Percentiles rank a stretch among this genome's conserved stretches.
Evolutionary conservation across 768 basidiomycete species (phyloP).

Genomic region (Chalciporus sphaerocephalus): DNA sequence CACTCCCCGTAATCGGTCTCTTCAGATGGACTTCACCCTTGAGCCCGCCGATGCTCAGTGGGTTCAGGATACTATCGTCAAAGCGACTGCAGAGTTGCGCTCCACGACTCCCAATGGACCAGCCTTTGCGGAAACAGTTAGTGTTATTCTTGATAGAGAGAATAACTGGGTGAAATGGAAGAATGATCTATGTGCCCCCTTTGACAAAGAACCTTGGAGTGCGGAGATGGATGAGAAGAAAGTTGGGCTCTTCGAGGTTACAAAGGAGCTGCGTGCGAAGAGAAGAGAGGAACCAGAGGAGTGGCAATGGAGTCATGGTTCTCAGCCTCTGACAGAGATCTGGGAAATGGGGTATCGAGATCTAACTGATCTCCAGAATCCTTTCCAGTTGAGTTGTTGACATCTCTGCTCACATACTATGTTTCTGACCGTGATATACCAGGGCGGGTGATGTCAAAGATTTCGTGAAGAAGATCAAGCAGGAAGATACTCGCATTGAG

Average conservation of each 20-base stretch:
- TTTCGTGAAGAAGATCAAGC: constrained; percentile 66
- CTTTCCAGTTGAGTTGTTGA: constrained; percentile 55
- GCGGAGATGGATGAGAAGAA: constrained; percentile 44
- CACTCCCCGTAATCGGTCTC: constrained; percentile 65
- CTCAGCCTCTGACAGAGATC: constrained; percentile 69
- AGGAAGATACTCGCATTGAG: constrained; percentile 60
- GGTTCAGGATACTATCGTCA: constrained; percentile 66
- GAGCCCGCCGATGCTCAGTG: constrained; percentile 65
- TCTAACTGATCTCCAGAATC: constrained; percentile 55
- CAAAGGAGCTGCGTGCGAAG: constrained; percentile 44
- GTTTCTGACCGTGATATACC: constrained; percentile 4
- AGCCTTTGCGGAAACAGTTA: constrained; percentile 70
- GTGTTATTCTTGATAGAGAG: constrained; percentile 71
- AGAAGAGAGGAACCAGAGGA: constrained; percentile 56
- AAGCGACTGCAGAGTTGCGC: constrained; percentile 52
- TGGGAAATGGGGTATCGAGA: constrained; percentile 80
- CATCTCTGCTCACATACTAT: neutral
- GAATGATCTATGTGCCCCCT: constrained; percentile 72
- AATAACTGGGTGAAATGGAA: constrained; percentile 92
- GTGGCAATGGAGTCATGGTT: constrained; percentile 65
- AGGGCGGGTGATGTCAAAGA: constrained; percentile 74
- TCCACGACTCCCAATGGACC: constrained; percentile 77
- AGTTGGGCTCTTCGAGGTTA: constrained; percentile 61
- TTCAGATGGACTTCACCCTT: constrained; percentile 81
- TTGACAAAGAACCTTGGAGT: constrained; percentile 69